phyloP scores from a whole-genome alignment of 345 rosid species.

The Balakata baccata region DNA sequence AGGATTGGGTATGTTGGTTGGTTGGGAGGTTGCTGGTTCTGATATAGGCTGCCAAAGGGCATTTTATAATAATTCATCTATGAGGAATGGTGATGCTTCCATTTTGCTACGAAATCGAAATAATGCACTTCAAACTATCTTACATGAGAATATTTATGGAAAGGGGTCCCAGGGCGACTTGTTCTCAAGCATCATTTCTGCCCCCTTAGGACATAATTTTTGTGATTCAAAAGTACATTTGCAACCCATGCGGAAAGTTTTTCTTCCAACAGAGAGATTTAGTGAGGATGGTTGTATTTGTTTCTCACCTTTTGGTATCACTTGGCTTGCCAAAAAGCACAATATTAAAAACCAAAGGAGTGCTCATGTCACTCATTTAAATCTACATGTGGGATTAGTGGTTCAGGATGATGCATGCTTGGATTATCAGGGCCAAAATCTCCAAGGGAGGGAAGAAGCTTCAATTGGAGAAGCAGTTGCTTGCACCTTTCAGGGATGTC shows the following conservation, averaged over 20 bases:
- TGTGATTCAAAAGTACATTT: slow-evolving; percentile 37
- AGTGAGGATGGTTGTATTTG: slow-evolving; percentile 57
- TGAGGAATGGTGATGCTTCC: slow-evolving; percentile 20
- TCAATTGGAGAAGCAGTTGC: slow-evolving; percentile 68
- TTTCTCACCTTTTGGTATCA: slow-evolving; percentile 81
- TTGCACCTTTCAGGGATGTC: slow-evolving; percentile 76
- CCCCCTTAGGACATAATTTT: slow-evolving; percentile 38
- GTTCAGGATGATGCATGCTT: slow-evolving; percentile 58
- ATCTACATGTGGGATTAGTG: slow-evolving; percentile 42
- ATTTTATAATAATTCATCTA: slow-evolving; percentile 27
- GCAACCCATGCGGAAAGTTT: slow-evolving; percentile 44
- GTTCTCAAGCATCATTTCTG: slow-evolving; percentile 48
- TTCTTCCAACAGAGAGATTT: slow-evolving; percentile 59
- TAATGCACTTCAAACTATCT: slow-evolving; percentile 27
- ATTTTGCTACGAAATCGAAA: slow-evolving; percentile 19
- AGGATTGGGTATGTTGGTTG: slow-evolving; percentile 62
- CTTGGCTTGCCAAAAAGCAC: slow-evolving; percentile 59
- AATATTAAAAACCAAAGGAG: slow-evolving; percentile 27
- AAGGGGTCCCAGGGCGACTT: slow-evolving; percentile 34
- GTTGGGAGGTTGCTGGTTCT: slow-evolving; percentile 69
- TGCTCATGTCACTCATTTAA: slow-evolving; percentile 51
- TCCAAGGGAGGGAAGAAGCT: slow-evolving; percentile 43
- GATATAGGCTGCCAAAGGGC: slow-evolving; percentile 55
- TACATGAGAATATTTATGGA: slow-evolving; percentile 29
- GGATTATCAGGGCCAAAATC: slow-evolving; percentile 31